phyloP scores from a whole-genome alignment of 129 eudicot genomes.

The Tagetes erecta region DNA sequence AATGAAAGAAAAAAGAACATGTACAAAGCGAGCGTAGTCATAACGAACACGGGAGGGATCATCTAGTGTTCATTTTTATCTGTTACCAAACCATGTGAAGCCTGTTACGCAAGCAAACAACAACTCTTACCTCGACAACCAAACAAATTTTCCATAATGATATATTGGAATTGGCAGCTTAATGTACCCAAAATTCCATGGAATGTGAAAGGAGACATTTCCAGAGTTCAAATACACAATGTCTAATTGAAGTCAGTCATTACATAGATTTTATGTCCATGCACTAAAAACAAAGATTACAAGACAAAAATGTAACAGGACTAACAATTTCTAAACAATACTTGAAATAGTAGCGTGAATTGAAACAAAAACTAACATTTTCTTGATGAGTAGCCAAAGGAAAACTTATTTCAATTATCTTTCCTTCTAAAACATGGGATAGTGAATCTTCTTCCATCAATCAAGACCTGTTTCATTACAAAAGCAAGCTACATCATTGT shows the following conservation, averaged over 20 bases:
- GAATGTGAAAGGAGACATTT: conserved; percentile 29
- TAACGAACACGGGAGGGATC: too few relatives aligned
- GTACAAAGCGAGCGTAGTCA: too few relatives aligned
- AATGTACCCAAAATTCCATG: conserved; percentile 97
- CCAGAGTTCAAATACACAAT: conserved; percentile 28
- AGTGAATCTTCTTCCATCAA: conserved; percentile 61
- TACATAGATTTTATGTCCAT: conserved; percentile 34
- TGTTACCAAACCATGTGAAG: too few relatives aligned
- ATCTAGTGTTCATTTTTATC: too few relatives aligned
- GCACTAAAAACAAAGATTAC: conserved; percentile 24
- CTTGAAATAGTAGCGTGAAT: conserved; percentile 4
- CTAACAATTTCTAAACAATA: not conserved
- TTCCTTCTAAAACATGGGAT: conserved; percentile 54
- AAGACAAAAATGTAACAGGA: not conserved
- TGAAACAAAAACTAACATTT: conserved; percentile 55
- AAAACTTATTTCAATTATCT: conserved; percentile 59
- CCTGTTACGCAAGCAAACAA: too few relatives aligned
- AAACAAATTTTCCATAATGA: conserved; percentile 26
- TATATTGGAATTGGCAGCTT: conserved; percentile 81
- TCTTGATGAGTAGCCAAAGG: conserved; percentile 80
- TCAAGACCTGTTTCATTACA: conserved; percentile 30
- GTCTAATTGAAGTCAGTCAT: conserved; percentile 78
- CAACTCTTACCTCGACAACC: too few relatives aligned
- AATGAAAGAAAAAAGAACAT: too few relatives aligned
- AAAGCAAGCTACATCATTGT: conserved; percentile 3